These are phyloP conservation scores for Phytophthora agathidicida DNA, from an alignment of 352 stramenopile genomes.

Conservation along the genomic window DNA sequence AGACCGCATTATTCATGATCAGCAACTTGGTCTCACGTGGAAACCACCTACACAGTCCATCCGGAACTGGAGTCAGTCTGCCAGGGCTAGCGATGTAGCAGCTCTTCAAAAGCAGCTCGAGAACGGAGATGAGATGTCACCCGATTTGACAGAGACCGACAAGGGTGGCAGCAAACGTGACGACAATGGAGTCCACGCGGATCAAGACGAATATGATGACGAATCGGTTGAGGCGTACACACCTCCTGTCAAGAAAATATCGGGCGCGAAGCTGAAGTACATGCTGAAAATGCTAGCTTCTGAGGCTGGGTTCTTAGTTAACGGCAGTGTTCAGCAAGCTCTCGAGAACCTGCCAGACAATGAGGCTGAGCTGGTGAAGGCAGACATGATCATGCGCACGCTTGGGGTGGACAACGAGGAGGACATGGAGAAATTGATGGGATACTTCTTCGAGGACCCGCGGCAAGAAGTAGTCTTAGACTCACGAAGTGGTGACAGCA, in stretches of 20 bases:
- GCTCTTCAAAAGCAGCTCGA: conserved; percentile 30
- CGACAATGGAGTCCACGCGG: conserved; percentile 13
- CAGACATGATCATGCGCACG: conserved; percentile 88
- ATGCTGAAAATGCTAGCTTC: conserved; percentile 88
- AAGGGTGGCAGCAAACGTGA: conserved; percentile 35
- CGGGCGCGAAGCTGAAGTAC: conserved; percentile 84
- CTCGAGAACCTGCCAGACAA: conserved; percentile 77
- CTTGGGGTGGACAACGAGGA: conserved; percentile 87
- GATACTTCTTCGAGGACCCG: conserved; percentile 77
- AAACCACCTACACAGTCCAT: conserved; percentile 60
- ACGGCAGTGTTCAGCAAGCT: conserved; percentile 76
- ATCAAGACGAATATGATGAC: conserved; percentile 43
- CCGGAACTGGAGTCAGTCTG: conserved; percentile 50
- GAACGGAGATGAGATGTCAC: conserved; percentile 13
- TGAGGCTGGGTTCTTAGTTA: conserved; percentile 91
- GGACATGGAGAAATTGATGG: conserved; percentile 88
- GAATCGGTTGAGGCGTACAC: conserved; percentile 61
- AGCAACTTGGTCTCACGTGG: conserved; percentile 90
- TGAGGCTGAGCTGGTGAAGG: conserved; percentile 83
- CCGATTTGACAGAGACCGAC: conserved; percentile 18
- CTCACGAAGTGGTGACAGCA: conserved; percentile 26
- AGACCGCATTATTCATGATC: conserved; percentile 90
- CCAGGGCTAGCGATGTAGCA: conserved; percentile 15
- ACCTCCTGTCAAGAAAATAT: conserved; percentile 65
- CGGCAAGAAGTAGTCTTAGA: conserved; percentile 56